phyloP scores from a whole-genome alignment of 2,329 filamentous ascomycete species.

The Coniochaeta pulveracea region DNA sequence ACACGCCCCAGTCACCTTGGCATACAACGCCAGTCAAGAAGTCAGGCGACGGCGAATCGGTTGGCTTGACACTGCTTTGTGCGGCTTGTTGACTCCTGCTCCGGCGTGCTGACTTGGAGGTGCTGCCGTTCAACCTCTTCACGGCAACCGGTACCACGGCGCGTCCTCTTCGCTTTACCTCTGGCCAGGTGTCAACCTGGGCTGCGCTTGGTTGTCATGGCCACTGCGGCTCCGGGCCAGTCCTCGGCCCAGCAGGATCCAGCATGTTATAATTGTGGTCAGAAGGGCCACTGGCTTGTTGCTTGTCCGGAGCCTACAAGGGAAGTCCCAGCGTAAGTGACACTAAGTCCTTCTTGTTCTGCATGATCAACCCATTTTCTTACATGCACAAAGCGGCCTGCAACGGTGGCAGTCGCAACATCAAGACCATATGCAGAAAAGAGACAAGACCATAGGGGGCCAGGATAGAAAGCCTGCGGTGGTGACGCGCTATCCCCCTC shows the following conservation, averaged over 20 bases:
- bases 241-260: slow-evolving; percentile 17
- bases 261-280: slow-evolving; percentile 43
- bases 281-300: slow-evolving; percentile 37
- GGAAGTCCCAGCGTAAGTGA: slow-evolving; percentile 36
- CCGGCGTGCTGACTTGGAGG: no score
- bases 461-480: slow-evolving; percentile 21
- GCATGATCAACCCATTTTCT: slow-evolving; percentile 5
- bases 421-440: slow-evolving; percentile 9
- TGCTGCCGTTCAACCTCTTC: no score
- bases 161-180: no score
- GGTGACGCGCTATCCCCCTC: slow-evolving; percentile 24
- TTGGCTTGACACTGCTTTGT: no score
- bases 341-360: slow-evolving; percentile 1
- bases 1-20: no score
- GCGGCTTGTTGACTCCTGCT: no score
- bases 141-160: no score
- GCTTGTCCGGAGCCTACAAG: slow-evolving; percentile 40
- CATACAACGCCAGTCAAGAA: no score
- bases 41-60: no score
- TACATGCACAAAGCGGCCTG: slow-evolving; percentile 11
- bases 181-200: no score
- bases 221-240: slow-evolving; percentile 17
- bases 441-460: slow-evolving; percentile 10
- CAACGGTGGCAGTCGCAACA: slow-evolving; percentile 13
- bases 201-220: no score